A percentile compares a stretch with the other conserved stretches of the same genome.
These are phyloP conservation scores for Colletotrichum eremochloae DNA, from an alignment of 2,329 filamentous ascomycete genomes.

Conservation along the genomic window DNA sequence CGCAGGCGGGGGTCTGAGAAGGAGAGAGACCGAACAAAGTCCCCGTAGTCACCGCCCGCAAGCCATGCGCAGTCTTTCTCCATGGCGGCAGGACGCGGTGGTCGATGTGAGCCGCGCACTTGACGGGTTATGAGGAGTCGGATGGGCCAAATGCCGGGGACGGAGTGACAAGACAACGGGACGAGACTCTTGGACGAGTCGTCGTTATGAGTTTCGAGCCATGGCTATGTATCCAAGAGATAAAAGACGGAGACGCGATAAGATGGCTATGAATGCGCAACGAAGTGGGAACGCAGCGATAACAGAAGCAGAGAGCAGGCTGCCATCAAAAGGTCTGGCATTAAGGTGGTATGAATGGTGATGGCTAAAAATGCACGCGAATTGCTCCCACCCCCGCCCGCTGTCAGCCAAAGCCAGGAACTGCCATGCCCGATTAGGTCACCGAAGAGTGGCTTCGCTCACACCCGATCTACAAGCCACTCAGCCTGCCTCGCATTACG, in stretches of 20 bases:
- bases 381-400: neutral
- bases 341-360: neutral
- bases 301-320: constrained; percentile 18
- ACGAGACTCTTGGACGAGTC: neutral
- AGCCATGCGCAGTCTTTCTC: constrained; percentile 36
- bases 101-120: neutral
- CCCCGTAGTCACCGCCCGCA: constrained; percentile 37
- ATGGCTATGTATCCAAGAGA: constrained; percentile 6
- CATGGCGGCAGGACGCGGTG: constrained; percentile 7
- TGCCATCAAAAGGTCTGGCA: neutral
- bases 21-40: constrained; percentile 36
- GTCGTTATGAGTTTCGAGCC: neutral
- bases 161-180: neutral
- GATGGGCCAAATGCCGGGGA: neutral
- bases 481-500: constrained; percentile 3
- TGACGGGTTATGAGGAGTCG: too few species aligned
- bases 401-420: constrained; percentile 14
- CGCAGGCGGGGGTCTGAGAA: constrained; percentile 43
- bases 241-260: constrained; percentile 1
- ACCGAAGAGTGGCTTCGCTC: constrained; percentile 40
- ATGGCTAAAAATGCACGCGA: constrained; percentile 24
- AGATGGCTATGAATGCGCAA: neutral
- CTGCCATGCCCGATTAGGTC: constrained; percentile 32
- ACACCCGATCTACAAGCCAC: constrained; percentile 2
- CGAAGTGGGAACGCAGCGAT: neutral